Base-by-base conservation (phyloP, 345 rosid species). In the Eucalyptus sideroxylon region DNA sequence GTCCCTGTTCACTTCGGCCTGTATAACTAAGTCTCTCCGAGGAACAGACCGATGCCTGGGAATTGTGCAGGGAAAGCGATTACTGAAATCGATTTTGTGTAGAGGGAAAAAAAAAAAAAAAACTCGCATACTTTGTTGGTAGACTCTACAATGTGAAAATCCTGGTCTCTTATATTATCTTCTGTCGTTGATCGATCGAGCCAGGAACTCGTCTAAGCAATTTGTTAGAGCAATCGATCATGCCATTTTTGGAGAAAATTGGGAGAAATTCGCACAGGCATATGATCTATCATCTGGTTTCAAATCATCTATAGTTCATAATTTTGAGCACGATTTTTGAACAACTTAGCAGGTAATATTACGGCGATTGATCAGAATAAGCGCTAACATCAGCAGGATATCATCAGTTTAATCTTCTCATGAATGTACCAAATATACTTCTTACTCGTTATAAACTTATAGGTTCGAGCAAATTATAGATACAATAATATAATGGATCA, bases 1-100 rank as follows among this genome's bases (percentile, higher is more conserved):
- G 90, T 91, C 86, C 91, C 93, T 4, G 96, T 95, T 89, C 93
- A 91, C 88, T 86, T 92, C 55, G 96, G 96, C 45, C 90, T 90
- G 85, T 21, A 77, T 21, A 21, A 77, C 85, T 77, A 40, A 77
- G 45, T 77, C 85, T 40, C 45, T 77, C 30, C 5, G 85, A 77
- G 85, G 12, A 77, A 2, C 47, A 40, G 85, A 77, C 85, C 30
- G 16, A 40, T 40, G 47, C 24, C 42, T n/a, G 26, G 50, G 87
- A 24, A 49, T 86, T 86, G 56, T 86, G 47, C 85, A 77, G 85
- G 47, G 85, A 77, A 77, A 40, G 85, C 24, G 30, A 77, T 77
- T 7, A 11, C 30, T 77, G 85, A 77, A 37, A 40, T 77, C 47
- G 85, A 77, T 77, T 77, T 77, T 77, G 16, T 77, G 85, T 42